A percentile compares a stretch with the other conserved stretches of the same genome.
Conservation (phyloP, 2,329 filamentous ascomycete species). For the Aaosphaeria arxii region DNA sequence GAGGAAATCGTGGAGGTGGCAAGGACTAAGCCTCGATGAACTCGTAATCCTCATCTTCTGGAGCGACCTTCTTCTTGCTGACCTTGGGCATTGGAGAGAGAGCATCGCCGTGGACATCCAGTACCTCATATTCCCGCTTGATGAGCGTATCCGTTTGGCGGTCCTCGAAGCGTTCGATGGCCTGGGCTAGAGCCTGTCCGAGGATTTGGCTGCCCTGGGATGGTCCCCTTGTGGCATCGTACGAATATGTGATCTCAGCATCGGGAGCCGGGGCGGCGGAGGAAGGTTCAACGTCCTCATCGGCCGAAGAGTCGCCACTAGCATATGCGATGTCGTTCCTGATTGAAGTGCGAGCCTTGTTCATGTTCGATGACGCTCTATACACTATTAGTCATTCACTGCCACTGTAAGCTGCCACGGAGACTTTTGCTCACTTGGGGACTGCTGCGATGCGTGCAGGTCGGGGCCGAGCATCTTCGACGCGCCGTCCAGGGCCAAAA, state of each 20-base stretch:
- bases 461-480: constrained; percentile 33
- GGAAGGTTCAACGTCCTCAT: constrained; percentile 44
- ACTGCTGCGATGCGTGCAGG: constrained; percentile 27
- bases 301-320: constrained; percentile 42
- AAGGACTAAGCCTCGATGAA: constrained; percentile 32
- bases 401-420: background rate
- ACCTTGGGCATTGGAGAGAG: constrained; percentile 30
- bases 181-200: constrained; percentile 54
- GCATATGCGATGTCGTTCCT: constrained; percentile 45
- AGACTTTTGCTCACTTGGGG: constrained; percentile 24
- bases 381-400: constrained; percentile 8
- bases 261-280: constrained; percentile 45
- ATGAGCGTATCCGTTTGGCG: constrained; percentile 60
- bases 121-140: constrained; percentile 59
- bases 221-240: constrained; percentile 50
- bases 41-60: constrained; percentile 42
- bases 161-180: constrained; percentile 59
- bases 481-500: constrained; percentile 35
- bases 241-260: constrained; percentile 53
- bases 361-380: constrained; percentile 22
- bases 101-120: constrained; percentile 40
- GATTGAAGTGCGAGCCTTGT: constrained; percentile 33
- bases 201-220: constrained; percentile 57
- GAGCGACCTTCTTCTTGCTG: constrained; percentile 23
- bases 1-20: background rate